These are phyloP conservation scores for Malus fusca DNA, from an alignment of 306 rosid species.

Conservation along the genomic window DNA sequence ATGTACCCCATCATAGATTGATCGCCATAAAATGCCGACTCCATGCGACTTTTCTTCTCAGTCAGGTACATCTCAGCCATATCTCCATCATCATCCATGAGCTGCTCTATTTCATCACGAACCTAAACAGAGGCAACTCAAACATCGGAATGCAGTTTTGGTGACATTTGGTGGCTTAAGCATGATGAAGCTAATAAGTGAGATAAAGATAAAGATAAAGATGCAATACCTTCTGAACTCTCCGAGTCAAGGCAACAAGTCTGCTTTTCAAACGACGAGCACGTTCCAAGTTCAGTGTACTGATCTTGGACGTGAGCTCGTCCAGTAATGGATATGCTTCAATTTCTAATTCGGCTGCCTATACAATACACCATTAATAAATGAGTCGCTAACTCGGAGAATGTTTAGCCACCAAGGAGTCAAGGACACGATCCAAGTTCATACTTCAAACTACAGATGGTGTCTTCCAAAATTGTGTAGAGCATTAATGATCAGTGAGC, in stretches of 20 bases:
- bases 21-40: slow-evolving; percentile 71
- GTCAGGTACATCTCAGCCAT: slow-evolving; percentile 99
- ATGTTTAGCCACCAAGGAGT: not conserved
- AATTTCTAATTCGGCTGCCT: slow-evolving; percentile 96
- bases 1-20: slow-evolving; percentile 72
- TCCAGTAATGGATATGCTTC: slow-evolving; percentile 94
- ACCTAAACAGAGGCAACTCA: slow-evolving; percentile 49
- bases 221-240: slow-evolving; percentile 86
- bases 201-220: not conserved
- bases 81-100: slow-evolving; percentile 99
- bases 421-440: no score
- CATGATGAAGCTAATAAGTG: slow-evolving; percentile 11
- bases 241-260: slow-evolving; percentile 93
- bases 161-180: slow-evolving; percentile 8
- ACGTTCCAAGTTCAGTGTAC: slow-evolving; percentile 96
- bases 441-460: not conserved
- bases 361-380: slow-evolving; percentile 18
- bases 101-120: slow-evolving; percentile 99
- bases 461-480: not conserved
- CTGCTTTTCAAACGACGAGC: slow-evolving; percentile 95
- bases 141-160: not conserved
- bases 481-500: not conserved
- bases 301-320: slow-evolving; percentile 93
- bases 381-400: slow-evolving; percentile 21
- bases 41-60: slow-evolving; percentile 89